Evolutionary conservation across 2,329 filamentous ascomycete species (phyloP).

Genomic region (Sporothrix pseudoabietina): DNA sequence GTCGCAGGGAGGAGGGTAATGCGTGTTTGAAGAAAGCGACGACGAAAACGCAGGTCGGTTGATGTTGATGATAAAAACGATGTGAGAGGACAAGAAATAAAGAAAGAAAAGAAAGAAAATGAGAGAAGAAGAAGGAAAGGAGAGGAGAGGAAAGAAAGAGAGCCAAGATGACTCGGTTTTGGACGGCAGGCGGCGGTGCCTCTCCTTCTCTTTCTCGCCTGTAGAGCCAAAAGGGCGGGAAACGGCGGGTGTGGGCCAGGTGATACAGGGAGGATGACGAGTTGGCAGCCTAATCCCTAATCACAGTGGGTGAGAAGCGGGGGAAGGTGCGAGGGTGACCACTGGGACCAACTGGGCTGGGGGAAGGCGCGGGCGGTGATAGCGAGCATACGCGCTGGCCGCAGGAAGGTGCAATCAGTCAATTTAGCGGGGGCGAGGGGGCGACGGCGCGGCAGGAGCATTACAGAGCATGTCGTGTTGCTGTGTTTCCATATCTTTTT

Average conservation of each 20-base stretch:
- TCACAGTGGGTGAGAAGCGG: constrained; percentile 12
- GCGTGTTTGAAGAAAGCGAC: background rate
- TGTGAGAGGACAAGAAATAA: background rate
- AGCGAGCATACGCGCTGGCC: background rate
- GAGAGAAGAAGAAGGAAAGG: background rate
- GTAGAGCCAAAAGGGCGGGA: constrained; percentile 13
- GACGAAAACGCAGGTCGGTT: background rate
- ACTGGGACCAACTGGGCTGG: background rate
- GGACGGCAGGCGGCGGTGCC: background rate
- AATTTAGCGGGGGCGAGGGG: background rate
- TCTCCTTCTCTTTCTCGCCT: background rate
- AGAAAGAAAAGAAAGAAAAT: background rate
- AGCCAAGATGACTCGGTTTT: constrained; percentile 21
- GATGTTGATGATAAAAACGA: constrained; percentile 8
- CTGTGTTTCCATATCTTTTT: background rate
- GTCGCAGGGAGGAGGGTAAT: background rate
- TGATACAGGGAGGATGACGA: constrained; percentile 35
- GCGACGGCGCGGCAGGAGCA: background rate
- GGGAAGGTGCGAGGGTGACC: background rate
- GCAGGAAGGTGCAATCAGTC: background rate
- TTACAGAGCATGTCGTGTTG: background rate
- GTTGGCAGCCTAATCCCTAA: constrained; percentile 34
- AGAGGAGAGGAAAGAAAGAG: background rate
- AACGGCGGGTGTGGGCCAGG: constrained; percentile 28
- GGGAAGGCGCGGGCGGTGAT: constrained; percentile 1